Conservation (phyloP, 1,284 basidiomycete genomes). For the Puccinia coronata region DNA sequence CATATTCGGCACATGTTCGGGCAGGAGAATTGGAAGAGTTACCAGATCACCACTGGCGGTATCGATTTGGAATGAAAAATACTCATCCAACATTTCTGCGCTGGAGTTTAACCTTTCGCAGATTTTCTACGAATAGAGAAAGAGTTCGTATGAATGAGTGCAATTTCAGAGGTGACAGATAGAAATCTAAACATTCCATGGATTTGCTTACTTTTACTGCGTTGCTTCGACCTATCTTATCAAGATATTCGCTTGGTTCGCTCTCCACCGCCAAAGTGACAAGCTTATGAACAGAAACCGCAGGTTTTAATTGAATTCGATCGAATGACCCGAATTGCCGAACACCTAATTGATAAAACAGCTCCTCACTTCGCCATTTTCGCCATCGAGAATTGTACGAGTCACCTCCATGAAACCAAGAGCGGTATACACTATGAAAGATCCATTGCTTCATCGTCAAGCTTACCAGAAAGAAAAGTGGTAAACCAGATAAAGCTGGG, state of each 20-base stretch:
- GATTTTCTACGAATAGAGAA: slow-evolving; percentile 53
- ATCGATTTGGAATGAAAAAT: slow-evolving; percentile 78
- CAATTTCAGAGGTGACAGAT: not conserved
- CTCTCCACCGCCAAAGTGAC: slow-evolving; percentile 76
- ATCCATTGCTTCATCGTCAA: not conserved
- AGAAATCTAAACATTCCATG: not conserved
- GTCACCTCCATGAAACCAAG: not conserved
- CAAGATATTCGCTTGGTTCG: slow-evolving; percentile 62
- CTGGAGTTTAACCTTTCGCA: slow-evolving; percentile 60
- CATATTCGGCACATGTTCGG: slow-evolving; percentile 80
- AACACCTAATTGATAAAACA: slow-evolving; percentile 91
- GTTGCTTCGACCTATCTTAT: slow-evolving; percentile 60
- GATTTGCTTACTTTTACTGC: slow-evolving; percentile 70
- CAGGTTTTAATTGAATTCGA: slow-evolving; percentile 75
- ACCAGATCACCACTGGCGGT: slow-evolving; percentile 67
- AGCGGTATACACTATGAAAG: not conserved
- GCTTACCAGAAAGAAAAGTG: slow-evolving; percentile 77
- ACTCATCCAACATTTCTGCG: slow-evolving; percentile 86
- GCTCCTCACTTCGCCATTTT: slow-evolving; percentile 70
- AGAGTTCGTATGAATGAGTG: not conserved
- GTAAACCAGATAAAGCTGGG: slow-evolving; percentile 84
- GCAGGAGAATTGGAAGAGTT: slow-evolving; percentile 76
- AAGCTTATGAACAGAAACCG: slow-evolving; percentile 72
- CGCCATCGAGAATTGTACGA: not conserved
- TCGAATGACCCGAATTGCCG: slow-evolving; percentile 85